Evolutionary conservation across 441 rosid genomes (phyloP).

Genomic region (Gossypium schwendimanii): DNA sequence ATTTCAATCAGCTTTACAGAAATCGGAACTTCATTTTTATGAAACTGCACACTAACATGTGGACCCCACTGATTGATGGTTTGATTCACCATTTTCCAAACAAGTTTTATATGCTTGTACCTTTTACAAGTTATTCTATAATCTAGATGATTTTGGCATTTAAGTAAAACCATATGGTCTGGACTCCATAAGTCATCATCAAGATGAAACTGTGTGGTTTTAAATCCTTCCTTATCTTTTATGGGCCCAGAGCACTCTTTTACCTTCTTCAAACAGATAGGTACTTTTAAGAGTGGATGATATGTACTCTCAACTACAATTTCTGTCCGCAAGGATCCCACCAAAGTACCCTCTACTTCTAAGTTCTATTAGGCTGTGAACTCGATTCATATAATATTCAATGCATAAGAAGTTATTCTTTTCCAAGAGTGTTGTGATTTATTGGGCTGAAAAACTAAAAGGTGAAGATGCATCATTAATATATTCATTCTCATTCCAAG

Average conservation of each 20-base stretch:
- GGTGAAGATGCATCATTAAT: neutral
- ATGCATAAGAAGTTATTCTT: neutral
- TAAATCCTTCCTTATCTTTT: neutral
- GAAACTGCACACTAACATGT: slow-evolving; percentile 5
- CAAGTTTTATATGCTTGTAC: neutral
- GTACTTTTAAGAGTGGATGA: neutral
- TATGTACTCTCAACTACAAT: neutral
- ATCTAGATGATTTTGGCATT: neutral
- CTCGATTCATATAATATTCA: neutral
- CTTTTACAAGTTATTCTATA: neutral
- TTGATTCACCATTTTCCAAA: neutral
- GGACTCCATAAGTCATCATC: neutral
- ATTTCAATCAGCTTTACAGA: neutral
- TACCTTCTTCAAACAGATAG: neutral
- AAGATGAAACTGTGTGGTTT: neutral
- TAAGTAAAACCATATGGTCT: neutral
- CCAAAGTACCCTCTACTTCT: neutral
- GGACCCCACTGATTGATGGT: neutral
- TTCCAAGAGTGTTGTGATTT: neutral
- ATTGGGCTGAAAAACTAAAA: neutral
- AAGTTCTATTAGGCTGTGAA: neutral
- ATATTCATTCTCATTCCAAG: neutral
- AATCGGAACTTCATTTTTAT: neutral
- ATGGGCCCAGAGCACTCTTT: neutral
- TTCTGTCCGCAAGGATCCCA: neutral